Base-by-base conservation (phyloP, 2,329 filamentous ascomycete species). In the Ascochyta rabiei region DNA sequence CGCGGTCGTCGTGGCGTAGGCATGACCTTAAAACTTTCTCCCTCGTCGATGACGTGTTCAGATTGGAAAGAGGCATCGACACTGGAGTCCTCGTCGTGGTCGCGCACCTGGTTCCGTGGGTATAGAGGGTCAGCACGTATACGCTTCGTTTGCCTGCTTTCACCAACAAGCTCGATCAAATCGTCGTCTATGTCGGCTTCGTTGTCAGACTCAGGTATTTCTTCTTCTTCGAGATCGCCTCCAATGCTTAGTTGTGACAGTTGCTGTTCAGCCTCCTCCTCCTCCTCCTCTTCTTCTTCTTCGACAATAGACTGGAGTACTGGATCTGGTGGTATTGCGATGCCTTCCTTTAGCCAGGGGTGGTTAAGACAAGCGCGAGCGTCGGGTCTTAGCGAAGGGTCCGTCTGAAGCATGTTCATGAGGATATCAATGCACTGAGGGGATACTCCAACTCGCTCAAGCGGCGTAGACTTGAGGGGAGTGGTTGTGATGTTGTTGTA, bases 401-500 rank as follows among this genome's bases (percentile, higher is more conserved):
- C 86, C n/a, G 86, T 85, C 61, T 91, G 86, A 4, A 98, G 84
- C 84, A 97, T 95, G n/a, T 81, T 80, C 15, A 79, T 77, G 28
- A 98, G 78, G 63, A 96, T 90, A 61, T 92, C 84, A 42, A 96
- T 85, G 10, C 88, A 90, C 2, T 80, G 72, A 1, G 83, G 77
- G 0, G 91, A 91, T 7, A 95, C 80, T 0, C 79, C 78, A 9
- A 75, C 76, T 6, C 77, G 70, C 9, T 83, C 76, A 21, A 98
- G 79, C 1, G 90, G 86, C 13, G 77, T 74, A 12, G 85, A 82
- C 64, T 96, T 85, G 6, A 95, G 78, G 0, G 85, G 80, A 3
- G 82, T 87, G 5, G 86, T 90, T 89, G 97, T 96, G 70, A 98
- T 95, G 60, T 86, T 89, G 58, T 91, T 82, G 54, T 96, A 84